Conservation (phyloP, 2,329 filamentous ascomycete genomes). For the Ceratocystis eucalypticola region DNA sequence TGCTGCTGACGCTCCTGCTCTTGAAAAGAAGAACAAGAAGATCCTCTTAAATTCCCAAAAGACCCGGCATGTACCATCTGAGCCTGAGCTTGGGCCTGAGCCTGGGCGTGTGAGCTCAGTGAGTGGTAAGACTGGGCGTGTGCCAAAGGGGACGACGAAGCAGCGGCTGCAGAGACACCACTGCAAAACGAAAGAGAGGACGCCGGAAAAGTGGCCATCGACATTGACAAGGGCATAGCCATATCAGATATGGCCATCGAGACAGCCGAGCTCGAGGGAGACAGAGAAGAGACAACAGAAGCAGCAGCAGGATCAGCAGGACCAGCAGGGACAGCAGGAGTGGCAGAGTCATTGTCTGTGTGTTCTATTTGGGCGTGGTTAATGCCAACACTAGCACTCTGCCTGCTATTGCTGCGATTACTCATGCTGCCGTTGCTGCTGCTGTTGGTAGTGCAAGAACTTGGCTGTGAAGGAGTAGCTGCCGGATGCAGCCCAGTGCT, state of each 20-base stretch:
- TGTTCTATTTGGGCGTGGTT: not conserved
- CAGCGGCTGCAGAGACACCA: not conserved
- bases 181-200: not conserved
- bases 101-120: too few relatives aligned
- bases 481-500: constrained; percentile 5
- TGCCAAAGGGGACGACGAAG: not conserved
- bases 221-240: not conserved
- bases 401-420: not conserved
- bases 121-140: not conserved
- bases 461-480: not conserved
- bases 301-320: not conserved
- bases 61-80: not conserved
- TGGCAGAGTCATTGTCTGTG: not conserved
- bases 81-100: not conserved
- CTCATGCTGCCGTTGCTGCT: too few relatives aligned
- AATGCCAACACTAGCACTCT: not conserved
- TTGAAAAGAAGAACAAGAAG: not conserved
- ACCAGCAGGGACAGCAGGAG: not conserved
- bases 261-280: not conserved
- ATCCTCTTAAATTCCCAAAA: not conserved
- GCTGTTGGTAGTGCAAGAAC: not conserved
- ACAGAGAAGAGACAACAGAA: not conserved
- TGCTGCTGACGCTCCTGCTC: not conserved
- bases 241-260: not conserved
- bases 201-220: not conserved